Evolutionary conservation across 1,284 basidiomycete species (phyloP), one percentile per base, ranked within the genome.

Genomic region (Moesziomyces sp.): DNA sequence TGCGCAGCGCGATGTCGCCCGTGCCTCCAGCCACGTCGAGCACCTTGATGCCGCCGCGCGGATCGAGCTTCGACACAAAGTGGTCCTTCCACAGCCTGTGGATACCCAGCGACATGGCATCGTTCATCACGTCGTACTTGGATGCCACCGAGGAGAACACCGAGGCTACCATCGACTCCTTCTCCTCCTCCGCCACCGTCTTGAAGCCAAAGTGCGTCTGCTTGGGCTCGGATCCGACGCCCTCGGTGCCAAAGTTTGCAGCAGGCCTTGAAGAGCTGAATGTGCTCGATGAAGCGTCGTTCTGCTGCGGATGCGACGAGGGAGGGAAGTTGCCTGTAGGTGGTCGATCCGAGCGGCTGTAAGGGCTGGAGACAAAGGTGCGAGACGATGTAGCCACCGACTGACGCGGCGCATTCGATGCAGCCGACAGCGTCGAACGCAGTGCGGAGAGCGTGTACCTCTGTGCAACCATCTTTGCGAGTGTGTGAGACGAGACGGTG

Each of bases 111-210:
- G 96, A 99, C 87, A 96, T 93, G 26, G 94, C 93, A 84, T 99
- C 97, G 87, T 99, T 99, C 95, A 99, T 97, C 45, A 98, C 85
- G 85, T 99, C 96, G 86, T 99, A 99, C 56, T 90, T 93, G 44
- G 93, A 92, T 45, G 97, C 94, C 57, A 99, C 96, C 5, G 93
- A 96, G 78, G 93, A 91, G 86, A 99, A 99, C 57, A 99, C 95
- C 69, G 89, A 88, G 76, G 92, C 93, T 61, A 99, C 96, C 40
- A 89, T 82, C 1, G 84, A 84, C 81, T 88, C 88, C 80, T 89
- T 97, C 47, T 88, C 85, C 49, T 91, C 90, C 84, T 92, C 90
- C 26, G 91, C 90, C 13, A 97, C 90, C 6, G 90, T 91, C 85
- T 88, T 89, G 88, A 93, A 97, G n/a, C 94, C 94, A 83, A 97